These are phyloP conservation scores for Erodium maritimum DNA, from an alignment of 345 rosid species.

Conservation along the genomic window DNA sequence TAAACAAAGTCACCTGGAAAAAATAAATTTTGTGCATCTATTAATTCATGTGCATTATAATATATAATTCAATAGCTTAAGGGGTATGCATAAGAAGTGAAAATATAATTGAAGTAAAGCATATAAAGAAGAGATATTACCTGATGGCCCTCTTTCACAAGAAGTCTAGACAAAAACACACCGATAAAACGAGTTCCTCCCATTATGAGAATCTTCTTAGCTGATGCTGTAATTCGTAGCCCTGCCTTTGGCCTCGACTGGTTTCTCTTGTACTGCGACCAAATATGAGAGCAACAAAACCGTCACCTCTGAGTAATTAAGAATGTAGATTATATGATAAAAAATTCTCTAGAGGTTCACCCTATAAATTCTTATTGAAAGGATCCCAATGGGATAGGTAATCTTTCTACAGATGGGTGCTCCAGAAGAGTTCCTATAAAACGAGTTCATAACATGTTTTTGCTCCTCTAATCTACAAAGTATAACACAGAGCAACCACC, in stretches of 20 bases:
- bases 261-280: conserved; percentile 65
- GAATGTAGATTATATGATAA: no score
- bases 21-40: conserved; percentile 1
- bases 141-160: conserved; percentile 89
- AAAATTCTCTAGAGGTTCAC: not conserved
- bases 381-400: not conserved
- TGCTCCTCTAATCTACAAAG: not conserved
- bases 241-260: conserved; percentile 53
- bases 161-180: conserved; percentile 77
- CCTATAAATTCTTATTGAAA: not conserved
- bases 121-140: conserved; percentile 14
- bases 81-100: not conserved
- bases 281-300: not conserved
- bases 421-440: not conserved
- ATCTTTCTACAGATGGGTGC: not conserved
- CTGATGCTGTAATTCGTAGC: conserved; percentile 59
- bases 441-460: not conserved
- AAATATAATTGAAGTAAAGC: not conserved
- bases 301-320: not conserved
- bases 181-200: conserved; percentile 96
- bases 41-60: no score
- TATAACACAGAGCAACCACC: not conserved
- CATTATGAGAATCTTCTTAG: conserved; percentile 88
- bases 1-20: conserved; percentile 82
- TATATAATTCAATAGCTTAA: no score